Conservation (phyloP, 1,139 yeast species). For the Suhomyces bribrorum region DNA sequence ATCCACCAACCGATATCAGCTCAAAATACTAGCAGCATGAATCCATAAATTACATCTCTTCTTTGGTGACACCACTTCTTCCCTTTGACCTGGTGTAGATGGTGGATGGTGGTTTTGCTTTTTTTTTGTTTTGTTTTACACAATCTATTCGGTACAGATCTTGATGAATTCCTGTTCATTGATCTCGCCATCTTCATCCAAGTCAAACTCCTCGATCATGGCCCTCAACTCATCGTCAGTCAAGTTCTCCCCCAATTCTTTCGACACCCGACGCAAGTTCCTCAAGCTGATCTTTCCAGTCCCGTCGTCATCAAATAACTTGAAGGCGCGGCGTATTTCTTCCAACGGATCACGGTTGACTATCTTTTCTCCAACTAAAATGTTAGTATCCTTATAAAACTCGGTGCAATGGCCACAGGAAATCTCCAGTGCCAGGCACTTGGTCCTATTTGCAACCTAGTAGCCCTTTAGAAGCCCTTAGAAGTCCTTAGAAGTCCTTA, state of each 20-base stretch:
- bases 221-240: constrained; percentile 92
- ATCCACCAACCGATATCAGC: too few relatives aligned
- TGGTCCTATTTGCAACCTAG: too few relatives aligned
- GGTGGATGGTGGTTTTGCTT: too few relatives aligned
- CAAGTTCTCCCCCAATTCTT: constrained; percentile 88
- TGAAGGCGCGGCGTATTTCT: constrained; percentile 88
- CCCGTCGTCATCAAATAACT: constrained; percentile 82
- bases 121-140: too few relatives aligned
- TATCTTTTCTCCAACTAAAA: constrained; percentile 71
- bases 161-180: constrained; percentile 91
- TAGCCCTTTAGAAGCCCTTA: too few relatives aligned
- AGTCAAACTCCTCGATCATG: constrained; percentile 96
- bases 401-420: too few relatives aligned
- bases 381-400: constrained; percentile 33
- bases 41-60: too few relatives aligned
- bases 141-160: constrained; percentile 81
- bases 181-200: constrained; percentile 95
- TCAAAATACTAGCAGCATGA: too few relatives aligned
- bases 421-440: too few relatives aligned
- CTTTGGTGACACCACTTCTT: too few relatives aligned
- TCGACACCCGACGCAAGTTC: constrained; percentile 85
- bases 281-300: constrained; percentile 85
- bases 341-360: constrained; percentile 88
- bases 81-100: too few relatives aligned
- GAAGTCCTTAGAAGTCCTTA: too few relatives aligned